Base-by-base conservation (phyloP, 441 rosid genomes). In the Sinapis alba region DNA sequence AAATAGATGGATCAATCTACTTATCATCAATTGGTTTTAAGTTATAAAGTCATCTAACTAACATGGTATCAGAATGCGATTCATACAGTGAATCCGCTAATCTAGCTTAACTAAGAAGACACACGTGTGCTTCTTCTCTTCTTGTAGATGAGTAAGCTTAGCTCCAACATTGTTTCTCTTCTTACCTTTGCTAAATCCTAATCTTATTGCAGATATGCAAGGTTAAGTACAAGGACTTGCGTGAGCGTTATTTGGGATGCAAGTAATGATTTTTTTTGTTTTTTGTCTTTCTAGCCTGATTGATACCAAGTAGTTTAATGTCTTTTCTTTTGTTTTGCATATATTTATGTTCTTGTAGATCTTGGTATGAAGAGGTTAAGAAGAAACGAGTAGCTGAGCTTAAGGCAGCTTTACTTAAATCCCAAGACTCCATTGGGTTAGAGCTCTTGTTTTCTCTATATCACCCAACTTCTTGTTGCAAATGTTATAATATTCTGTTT, bases 291-390 rank as follows among this genome's bases (percentile, higher is more conserved):
- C 23, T 73, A 27, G 56, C 32, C 12, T 12, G 16, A 38, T 38
- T 12, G 16, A 38, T 38, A 38, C 45, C 45, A 12, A 38, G 45
- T 38, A 38, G 12, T 38, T 12, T 38, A 12, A 12, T 0, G 11
- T 15, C 18, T 28, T 56, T 32, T 9, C n/a, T 3, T 54, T 7
- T 2, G 0, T n/a, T n/a, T n/a, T 15, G 0, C 11, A 15, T 67
- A 27, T 73, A 64, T 72, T 59, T 7, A 56, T 63, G 57, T 41
- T 34, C 71, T 53, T 78, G 18, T 77, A 92, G 98, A 76, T 86
- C 86, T 71, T 88, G 89, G 92, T 89, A 88, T 77, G 98, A 90
- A 77, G 99, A 95, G 83, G 84, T 95, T 45, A 84, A 93, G 56
- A 88, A 84, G 82, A 87, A 87, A 76, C 88, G 96, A 64, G 86